Evolutionary conservation across 768 basidiomycete genomes (phyloP), one percentile per base, ranked within the genome.

Genomic region (Gyrodon lividus): DNA sequence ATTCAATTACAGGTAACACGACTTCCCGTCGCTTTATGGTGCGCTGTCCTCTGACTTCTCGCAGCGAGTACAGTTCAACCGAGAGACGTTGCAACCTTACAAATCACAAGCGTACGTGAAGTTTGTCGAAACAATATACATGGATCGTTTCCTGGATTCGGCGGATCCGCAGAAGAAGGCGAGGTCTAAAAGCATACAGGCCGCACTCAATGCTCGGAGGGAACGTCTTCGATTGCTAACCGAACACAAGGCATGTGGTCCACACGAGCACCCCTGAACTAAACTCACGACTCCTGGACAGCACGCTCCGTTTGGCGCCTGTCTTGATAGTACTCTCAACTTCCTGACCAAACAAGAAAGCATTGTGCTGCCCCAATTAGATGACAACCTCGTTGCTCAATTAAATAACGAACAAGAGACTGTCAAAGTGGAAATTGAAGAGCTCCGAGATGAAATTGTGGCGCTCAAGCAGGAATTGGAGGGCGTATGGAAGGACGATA

Each of bases 31-130:
- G 10, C 34, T 35, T 31, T 9, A 17, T 10, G 20, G 38, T 44
- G 10, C 17, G 23, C 42, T 42, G 43, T n/a, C 16, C 51, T 46
- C 54, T 46, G 37, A 58, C 46, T 55, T 42, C 43, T 45, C 20
- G 17, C 59, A 95, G 92, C 77, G 94, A 51, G 94, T 93, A 4
- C 93, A 96, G 77, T 98, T 93, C 73, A 92, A 98, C 65, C 82
- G 92, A 8, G 87, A 92, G 58, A 92, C 89, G 1, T 77, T 92
- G 49, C 89, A 94, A 57, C 86, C 93, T 14, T 93, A 90, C 76
- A 99, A 99, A 69, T 93, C 91, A 5, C 96, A 99, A 63, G 93
- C 92, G 4, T 96, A 93, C 67, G 87, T 99, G 57, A 89, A 86
- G 61, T 97, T 96, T 64, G 84, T 78, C 16, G 89, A 94, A 68